Percentiles rank a stretch among this genome's conserved stretches.
phyloP scores from a whole-genome alignment of 768 basidiomycete species.

The Auriscalpium vulgare region DNA sequence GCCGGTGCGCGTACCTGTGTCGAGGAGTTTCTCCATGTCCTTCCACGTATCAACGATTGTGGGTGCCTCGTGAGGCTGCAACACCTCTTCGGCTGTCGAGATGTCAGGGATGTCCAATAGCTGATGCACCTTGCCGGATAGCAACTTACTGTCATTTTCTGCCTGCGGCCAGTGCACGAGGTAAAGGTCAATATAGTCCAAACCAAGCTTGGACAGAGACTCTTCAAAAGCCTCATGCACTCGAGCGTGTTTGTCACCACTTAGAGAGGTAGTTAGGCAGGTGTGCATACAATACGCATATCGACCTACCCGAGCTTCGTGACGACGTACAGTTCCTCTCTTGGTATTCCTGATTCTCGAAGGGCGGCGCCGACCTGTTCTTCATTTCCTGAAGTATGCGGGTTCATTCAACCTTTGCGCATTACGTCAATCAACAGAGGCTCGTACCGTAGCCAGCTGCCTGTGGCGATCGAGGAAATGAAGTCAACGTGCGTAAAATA shows the following conservation, averaged over 20 bases:
- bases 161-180: conserved; percentile 32
- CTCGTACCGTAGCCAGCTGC: conserved; percentile 2
- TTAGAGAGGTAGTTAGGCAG: neutral
- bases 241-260: conserved; percentile 17
- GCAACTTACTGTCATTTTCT: neutral
- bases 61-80: conserved; percentile 42
- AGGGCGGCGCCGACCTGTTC: conserved; percentile 38
- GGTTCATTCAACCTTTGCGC: too few species aligned
- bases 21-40: conserved; percentile 27
- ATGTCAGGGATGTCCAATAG: neutral
- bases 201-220: conserved; percentile 21
- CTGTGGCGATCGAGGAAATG: neutral
- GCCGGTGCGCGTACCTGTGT: conserved; percentile 16
- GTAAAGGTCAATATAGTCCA: conserved; percentile 32
- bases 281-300: neutral
- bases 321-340: conserved; percentile 39
- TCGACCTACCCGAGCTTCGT: conserved; percentile 37
- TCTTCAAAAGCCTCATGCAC: conserved; percentile 24
- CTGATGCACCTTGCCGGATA: neutral
- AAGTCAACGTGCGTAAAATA: neutral
- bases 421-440: neutral
- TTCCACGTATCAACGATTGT: conserved; percentile 28
- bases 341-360: conserved; percentile 35
- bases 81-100: conserved; percentile 19
- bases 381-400: conserved; percentile 31